phyloP scores from a whole-genome alignment of 257 asterid genomes.

The Euphrasia confusa region DNA sequence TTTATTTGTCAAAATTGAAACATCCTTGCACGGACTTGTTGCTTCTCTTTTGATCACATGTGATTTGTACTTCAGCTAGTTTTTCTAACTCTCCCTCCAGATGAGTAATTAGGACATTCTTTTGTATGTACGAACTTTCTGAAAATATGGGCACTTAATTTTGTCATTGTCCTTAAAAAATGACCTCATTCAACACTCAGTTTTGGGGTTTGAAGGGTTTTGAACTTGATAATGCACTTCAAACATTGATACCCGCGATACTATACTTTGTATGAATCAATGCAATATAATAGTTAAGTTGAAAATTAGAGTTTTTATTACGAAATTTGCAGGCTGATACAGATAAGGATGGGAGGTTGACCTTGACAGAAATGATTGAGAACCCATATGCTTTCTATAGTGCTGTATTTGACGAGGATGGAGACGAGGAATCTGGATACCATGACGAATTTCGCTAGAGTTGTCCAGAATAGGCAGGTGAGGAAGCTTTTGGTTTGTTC shows the following conservation, averaged over 20 bases:
- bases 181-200: background rate
- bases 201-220: constrained; percentile 10
- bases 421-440: constrained; percentile 55
- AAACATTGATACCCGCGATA: background rate
- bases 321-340: constrained; percentile 69
- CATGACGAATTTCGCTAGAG: constrained; percentile 83
- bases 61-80: too few relatives aligned
- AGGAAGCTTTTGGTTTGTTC: constrained; percentile 14
- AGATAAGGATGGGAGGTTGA: constrained; percentile 77
- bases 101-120: background rate
- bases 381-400: constrained; percentile 88
- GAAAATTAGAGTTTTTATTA: constrained; percentile 17
- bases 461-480: constrained; percentile 13
- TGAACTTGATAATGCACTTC: too few relatives aligned
- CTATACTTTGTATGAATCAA: constrained; percentile 3
- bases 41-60: too few relatives aligned
- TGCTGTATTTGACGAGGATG: constrained; percentile 81
- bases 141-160: background rate
- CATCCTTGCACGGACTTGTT: too few relatives aligned
- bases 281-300: constrained; percentile 3
- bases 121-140: background rate
- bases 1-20: too few relatives aligned
- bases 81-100: too few relatives aligned
- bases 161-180: background rate
- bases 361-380: constrained; percentile 79